Evolutionary conservation across 2,329 filamentous ascomycete genomes (phyloP).

Genomic region (Venturia pyrina): DNA sequence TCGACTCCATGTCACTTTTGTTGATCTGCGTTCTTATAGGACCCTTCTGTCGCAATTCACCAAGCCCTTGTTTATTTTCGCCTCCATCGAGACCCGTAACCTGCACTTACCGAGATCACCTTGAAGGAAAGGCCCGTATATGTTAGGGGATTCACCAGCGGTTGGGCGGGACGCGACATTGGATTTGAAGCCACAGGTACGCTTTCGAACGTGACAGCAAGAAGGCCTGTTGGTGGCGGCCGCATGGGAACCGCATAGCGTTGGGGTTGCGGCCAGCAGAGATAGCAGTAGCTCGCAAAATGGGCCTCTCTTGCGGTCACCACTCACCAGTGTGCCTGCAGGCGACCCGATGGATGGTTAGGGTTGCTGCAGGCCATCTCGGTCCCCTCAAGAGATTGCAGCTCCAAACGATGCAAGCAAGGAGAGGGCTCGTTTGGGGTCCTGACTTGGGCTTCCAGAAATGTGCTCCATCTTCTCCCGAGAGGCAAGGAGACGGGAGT

Average conservation of each 20-base stretch:
- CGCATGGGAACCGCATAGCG: constrained; percentile 1
- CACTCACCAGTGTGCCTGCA: constrained; percentile 1
- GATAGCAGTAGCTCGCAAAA: background rate
- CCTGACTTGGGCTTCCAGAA: background rate
- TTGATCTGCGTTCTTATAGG: constrained; percentile 2
- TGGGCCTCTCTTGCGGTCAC: background rate
- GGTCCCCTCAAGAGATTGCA: background rate
- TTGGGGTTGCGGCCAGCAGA: background rate
- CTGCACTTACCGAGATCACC: background rate
- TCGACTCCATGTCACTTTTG: background rate
- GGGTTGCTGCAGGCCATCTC: background rate
- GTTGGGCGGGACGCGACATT: constrained; percentile 1
- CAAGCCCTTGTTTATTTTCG: background rate
- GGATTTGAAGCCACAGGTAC: background rate
- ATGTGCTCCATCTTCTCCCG: background rate
- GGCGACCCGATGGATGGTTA: background rate
- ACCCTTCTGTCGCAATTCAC: background rate
- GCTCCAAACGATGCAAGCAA: background rate
- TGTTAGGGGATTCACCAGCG: background rate
- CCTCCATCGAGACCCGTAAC: background rate
- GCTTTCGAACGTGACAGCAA: background rate
- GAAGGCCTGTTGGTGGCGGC: background rate
- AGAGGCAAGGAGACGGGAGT: background rate
- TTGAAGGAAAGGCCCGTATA: background rate
- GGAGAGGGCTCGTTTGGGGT: background rate